These are phyloP conservation scores for Gracilaria caudata DNA, from an alignment of 23 red algal genomes.

Conservation along the genomic window DNA sequence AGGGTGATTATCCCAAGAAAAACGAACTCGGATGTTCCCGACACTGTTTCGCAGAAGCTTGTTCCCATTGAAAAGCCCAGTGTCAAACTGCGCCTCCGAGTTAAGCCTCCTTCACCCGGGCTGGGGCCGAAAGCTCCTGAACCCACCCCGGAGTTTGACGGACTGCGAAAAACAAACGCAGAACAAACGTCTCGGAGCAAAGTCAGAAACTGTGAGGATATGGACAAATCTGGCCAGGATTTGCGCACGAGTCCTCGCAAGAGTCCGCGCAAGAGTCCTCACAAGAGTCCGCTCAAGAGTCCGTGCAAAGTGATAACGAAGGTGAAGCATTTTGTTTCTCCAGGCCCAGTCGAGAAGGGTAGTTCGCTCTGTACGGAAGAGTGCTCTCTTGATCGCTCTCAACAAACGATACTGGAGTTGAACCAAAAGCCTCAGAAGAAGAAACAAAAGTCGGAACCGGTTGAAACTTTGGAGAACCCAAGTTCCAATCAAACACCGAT, in stretches of 20 bases:
- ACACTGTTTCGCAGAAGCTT: neutral
- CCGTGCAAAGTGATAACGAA: neutral
- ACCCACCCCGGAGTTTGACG: neutral
- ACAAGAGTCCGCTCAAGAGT: neutral
- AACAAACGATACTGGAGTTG: neutral
- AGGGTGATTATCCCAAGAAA: slow-evolving; percentile 4
- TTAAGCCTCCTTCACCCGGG: neutral
- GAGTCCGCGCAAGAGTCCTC: neutral
- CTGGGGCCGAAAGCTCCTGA: neutral
- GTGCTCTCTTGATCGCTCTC: neutral
- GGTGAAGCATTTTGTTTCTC: neutral
- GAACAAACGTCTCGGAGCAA: neutral
- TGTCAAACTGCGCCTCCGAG: slow-evolving; percentile 7
- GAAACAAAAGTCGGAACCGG: neutral
- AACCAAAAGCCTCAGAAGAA: neutral
- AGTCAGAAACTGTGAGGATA: neutral
- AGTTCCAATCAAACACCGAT: neutral
- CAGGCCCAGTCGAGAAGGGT: neutral
- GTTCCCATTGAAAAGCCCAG: neutral
- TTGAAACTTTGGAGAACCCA: neutral
- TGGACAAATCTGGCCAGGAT: neutral
- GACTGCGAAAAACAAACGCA: neutral
- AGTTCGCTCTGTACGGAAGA: neutral
- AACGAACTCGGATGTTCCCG: neutral
- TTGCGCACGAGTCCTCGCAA: neutral